Percentiles rank a stretch among this genome's conserved stretches.
Conservation (phyloP, 2,329 filamentous ascomycete genomes). For the Colletotrichum sansevieriae region DNA sequence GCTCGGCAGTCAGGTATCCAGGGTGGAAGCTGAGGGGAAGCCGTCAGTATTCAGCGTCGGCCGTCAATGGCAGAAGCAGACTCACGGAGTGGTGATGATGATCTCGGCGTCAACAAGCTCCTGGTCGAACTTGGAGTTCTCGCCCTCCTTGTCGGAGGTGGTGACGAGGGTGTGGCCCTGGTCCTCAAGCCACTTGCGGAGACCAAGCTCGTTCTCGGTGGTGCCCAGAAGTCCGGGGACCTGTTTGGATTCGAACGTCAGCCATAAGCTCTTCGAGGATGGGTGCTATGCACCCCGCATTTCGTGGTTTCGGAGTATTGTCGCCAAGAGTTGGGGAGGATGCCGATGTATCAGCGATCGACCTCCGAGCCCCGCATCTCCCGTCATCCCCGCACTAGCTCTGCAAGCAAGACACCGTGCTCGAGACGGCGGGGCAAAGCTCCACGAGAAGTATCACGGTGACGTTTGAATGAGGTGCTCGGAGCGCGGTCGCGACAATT, state of each 20-base stretch:
- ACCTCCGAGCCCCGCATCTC: constrained; percentile 41
- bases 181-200: constrained; percentile 97
- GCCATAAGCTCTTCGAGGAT: constrained; percentile 23
- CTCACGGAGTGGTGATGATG: constrained; percentile 98
- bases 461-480: constrained; percentile 24
- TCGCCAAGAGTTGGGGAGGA: constrained; percentile 34
- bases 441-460: constrained; percentile 34
- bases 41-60: neutral
- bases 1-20: constrained; percentile 96
- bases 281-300: constrained; percentile 39
- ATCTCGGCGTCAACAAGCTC: constrained; percentile 97
- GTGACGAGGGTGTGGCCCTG: constrained; percentile 97
- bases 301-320: constrained; percentile 24
- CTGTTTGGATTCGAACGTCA: constrained; percentile 51
- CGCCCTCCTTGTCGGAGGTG: constrained; percentile 97
- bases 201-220: constrained; percentile 97
- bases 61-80: constrained; percentile 3
- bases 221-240: constrained; percentile 90
- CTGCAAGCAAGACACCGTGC: constrained; percentile 16
- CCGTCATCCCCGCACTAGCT: constrained; percentile 40
- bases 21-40: constrained; percentile 83
- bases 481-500: neutral
- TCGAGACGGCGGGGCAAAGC: constrained; percentile 34
- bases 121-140: constrained; percentile 92
- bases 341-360: constrained; percentile 42